Evolutionary conservation across 2,329 filamentous ascomycete species (phyloP), one percentile per base, ranked within the genome.

Genomic region (Aspergillus thermomutatus): DNA sequence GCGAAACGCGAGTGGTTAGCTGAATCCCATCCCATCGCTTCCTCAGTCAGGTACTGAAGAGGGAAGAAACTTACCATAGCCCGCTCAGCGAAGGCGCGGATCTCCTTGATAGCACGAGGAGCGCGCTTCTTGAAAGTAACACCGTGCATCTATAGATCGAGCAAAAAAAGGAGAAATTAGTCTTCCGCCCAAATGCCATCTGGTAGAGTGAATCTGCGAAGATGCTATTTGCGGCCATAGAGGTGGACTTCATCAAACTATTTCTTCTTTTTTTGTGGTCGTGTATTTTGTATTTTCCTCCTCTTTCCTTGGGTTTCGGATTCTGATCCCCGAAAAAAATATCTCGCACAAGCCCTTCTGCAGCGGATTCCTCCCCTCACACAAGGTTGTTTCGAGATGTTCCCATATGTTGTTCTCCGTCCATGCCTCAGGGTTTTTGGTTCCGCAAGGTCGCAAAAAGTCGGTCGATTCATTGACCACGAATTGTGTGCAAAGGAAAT

Each of bases 121-220:
- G 95, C 95, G 79, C 94, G 87, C 91, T 99, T 97, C 90, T 99
- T 99, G 92, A 99, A 99, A 79, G 86, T 87, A 68, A 94, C 90
- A 81, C 94, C 94, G 83, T 97, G 92, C 78, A 97, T 84, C 94
- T 97, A 80, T 79, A 63, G 59, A 54, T 46, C 52, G 59, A 65
- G 59, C 60, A 69, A 68, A 72, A 70, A 70, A 72, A 67, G 72
- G 61, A 71, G 68, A 67, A 73, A 82, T 88, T 80, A 88, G 86
- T 87, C 84, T 87, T 87, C 84, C 83, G 84, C 80, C 83, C 84
- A 77, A 85, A 78, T 74, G 72, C 72, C 71, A 72, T 72, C 63
- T 66, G 59, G 52, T 58, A 66, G 64, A 61, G 53, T 52, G 56
- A 58, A 66, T 64, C 61, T 66, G 64, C 60, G 59, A 56, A 49